These are phyloP conservation scores for Dichomitus squalens DNA, from an alignment of 1,284 basidiomycete species.

Conservation along the genomic window DNA sequence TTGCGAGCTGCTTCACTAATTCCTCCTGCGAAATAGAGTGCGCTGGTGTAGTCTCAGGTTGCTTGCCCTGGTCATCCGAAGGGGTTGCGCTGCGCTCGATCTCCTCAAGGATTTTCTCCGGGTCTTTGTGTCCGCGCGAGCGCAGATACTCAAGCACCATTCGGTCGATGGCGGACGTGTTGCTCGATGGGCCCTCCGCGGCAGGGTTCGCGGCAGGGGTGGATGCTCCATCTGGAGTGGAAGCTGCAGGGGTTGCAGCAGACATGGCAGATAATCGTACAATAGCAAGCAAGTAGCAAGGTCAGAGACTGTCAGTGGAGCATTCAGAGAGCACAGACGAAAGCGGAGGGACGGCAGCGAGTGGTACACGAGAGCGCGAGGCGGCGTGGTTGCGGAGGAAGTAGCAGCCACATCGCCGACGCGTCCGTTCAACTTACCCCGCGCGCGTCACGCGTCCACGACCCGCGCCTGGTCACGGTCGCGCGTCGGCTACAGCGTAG, in stretches of 20 bases:
- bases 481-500: too few species aligned
- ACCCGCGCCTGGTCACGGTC: neutral
- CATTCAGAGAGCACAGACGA: neutral
- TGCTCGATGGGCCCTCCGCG: conserved; percentile 20
- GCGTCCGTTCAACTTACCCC: conserved; percentile 6
- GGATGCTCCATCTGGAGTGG: conserved; percentile 35
- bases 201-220: conserved; percentile 23
- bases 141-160: conserved; percentile 86
- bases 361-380: neutral
- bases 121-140: conserved; percentile 76
- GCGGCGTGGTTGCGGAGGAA: neutral
- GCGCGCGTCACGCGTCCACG: conserved; percentile 12
- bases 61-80: conserved; percentile 52
- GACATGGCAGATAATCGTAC: conserved; percentile 39
- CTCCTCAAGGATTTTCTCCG: conserved; percentile 76
- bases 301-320: neutral
- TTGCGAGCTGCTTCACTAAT: conserved; percentile 64
- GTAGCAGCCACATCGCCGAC: conserved; percentile 6
- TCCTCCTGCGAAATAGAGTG: conserved; percentile 57
- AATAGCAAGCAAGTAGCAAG: conserved; percentile 3
- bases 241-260: conserved; percentile 44
- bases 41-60: conserved; percentile 40
- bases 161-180: conserved; percentile 48
- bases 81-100: conserved; percentile 54
- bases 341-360: neutral